Percentiles rank a stretch among this genome's conserved stretches.
Conservation (phyloP, 2,329 filamentous ascomycete species). For the Cryphonectria japonica region DNA sequence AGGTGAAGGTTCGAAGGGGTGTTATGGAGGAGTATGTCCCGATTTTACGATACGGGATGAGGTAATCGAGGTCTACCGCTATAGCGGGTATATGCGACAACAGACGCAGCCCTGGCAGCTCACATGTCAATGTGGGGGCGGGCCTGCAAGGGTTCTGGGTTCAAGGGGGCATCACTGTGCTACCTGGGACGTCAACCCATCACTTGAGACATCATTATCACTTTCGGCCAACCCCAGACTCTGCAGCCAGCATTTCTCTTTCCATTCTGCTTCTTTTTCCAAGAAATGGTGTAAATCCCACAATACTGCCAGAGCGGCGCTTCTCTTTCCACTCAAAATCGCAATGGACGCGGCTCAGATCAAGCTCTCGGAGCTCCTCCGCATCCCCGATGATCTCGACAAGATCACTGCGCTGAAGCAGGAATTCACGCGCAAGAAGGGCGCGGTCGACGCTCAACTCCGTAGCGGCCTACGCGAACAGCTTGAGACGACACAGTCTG, state of each 20-base stretch:
- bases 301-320: constrained; percentile 22
- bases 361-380: constrained; percentile 89
- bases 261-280: neutral
- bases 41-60: neutral
- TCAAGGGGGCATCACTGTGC: constrained; percentile 4
- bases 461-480: constrained; percentile 88
- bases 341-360: constrained; percentile 70
- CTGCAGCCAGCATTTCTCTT: constrained; percentile 1
- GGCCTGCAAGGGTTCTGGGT: constrained; percentile 12
- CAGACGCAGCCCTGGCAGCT: neutral
- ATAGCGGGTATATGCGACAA: neutral
- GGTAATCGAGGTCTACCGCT: neutral
- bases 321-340: constrained; percentile 18
- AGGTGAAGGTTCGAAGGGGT: neutral
- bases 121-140: constrained; percentile 24
- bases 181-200: constrained; percentile 21
- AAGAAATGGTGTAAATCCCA: constrained; percentile 25
- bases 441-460: constrained; percentile 86
- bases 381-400: constrained; percentile 95
- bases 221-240: neutral
- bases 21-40: no score
- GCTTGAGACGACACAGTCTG: constrained; percentile 89
- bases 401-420: constrained; percentile 89
- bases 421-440: constrained; percentile 94
- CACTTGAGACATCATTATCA: neutral